Percentiles rank a stretch among this genome's conserved stretches.
These are phyloP conservation scores for Pseudocercospora cruenta DNA, from an alignment of 2,329 filamentous ascomycete species.

Conservation along the genomic window DNA sequence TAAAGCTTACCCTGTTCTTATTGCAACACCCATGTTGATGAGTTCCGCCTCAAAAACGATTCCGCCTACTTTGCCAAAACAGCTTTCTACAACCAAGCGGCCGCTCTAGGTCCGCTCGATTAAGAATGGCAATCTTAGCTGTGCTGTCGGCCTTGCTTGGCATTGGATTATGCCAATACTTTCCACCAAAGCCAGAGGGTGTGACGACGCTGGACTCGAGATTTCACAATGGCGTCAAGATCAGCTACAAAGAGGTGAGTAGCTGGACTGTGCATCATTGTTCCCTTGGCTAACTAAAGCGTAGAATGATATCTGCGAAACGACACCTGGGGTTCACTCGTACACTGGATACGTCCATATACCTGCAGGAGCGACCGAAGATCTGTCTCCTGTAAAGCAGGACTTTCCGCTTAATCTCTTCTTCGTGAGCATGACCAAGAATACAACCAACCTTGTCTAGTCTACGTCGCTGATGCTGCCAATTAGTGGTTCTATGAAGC, in stretches of 20 bases:
- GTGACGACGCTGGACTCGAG: constrained; percentile 44
- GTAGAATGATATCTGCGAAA: constrained; percentile 56
- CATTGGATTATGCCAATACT: constrained; percentile 14
- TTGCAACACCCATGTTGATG: not conserved
- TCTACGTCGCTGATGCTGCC: not conserved
- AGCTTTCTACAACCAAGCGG: not conserved
- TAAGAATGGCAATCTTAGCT: not conserved
- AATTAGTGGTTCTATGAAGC: constrained; percentile 57
- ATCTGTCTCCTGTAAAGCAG: constrained; percentile 1
- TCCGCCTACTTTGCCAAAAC: not conserved
- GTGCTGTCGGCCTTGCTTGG: not conserved
- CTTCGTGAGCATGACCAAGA: constrained; percentile 10
- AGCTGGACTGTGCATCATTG: not conserved
- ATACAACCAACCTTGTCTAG: not conserved
- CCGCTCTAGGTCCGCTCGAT: not conserved
- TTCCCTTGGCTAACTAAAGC: not conserved
- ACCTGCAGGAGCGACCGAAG: constrained; percentile 10
- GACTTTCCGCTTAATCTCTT: constrained; percentile 12
- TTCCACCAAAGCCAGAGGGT: constrained; percentile 47
- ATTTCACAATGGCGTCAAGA: constrained; percentile 41
- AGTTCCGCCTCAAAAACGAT: not conserved
- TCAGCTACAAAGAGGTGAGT: constrained; percentile 24
- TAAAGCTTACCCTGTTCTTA: not conserved
- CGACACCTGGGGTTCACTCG: constrained; percentile 57
- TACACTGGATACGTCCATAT: constrained; percentile 65